These are phyloP conservation scores for Diaporthe velutina DNA, from an alignment of 2,329 filamentous ascomycete genomes.

Conservation along the genomic window DNA sequence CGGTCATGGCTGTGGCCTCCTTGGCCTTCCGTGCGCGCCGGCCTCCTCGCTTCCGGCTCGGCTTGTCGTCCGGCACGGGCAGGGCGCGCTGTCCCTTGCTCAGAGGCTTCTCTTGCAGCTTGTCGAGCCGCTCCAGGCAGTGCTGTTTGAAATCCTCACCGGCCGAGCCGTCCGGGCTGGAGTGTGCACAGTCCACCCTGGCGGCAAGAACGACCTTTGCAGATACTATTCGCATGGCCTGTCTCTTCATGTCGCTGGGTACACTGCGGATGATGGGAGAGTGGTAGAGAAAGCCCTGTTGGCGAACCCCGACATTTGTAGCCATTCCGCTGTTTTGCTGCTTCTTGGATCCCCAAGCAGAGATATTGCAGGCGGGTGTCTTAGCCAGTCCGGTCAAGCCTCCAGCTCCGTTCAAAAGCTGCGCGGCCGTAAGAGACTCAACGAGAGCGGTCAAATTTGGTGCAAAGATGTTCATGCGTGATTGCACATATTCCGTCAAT, in stretches of 20 bases:
- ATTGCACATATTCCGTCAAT: slow-evolving; percentile 94
- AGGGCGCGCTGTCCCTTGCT: slow-evolving; percentile 90
- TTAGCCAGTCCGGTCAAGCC: slow-evolving; percentile 91
- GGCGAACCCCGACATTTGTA: slow-evolving; percentile 89
- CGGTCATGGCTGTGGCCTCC: slow-evolving; percentile 96
- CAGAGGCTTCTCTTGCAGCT: slow-evolving; percentile 89
- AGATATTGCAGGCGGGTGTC: slow-evolving; percentile 92
- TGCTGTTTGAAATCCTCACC: slow-evolving; percentile 86
- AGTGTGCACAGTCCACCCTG: slow-evolving; percentile 88
- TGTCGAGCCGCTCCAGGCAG: slow-evolving; percentile 88
- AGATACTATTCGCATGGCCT: slow-evolving; percentile 94
- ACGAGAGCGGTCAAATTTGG: slow-evolving; percentile 93
- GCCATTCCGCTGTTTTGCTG: slow-evolving; percentile 83
- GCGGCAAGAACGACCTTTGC: slow-evolving; percentile 95
- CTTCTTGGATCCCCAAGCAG: slow-evolving; percentile 91
- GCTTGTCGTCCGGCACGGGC: slow-evolving; percentile 95
- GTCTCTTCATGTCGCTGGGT: slow-evolving; percentile 87
- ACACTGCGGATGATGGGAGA: slow-evolving; percentile 90
- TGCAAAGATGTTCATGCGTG: slow-evolving; percentile 95
- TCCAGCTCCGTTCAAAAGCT: slow-evolving; percentile 94
- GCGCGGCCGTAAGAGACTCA: slow-evolving; percentile 91
- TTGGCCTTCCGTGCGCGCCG: slow-evolving; percentile 93
- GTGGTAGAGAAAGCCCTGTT: slow-evolving; percentile 94
- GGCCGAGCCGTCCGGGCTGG: slow-evolving; percentile 82
- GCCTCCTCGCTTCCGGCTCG: slow-evolving; percentile 90